phyloP scores from a whole-genome alignment of 768 basidiomycete species.

The Boletellus ananas region DNA sequence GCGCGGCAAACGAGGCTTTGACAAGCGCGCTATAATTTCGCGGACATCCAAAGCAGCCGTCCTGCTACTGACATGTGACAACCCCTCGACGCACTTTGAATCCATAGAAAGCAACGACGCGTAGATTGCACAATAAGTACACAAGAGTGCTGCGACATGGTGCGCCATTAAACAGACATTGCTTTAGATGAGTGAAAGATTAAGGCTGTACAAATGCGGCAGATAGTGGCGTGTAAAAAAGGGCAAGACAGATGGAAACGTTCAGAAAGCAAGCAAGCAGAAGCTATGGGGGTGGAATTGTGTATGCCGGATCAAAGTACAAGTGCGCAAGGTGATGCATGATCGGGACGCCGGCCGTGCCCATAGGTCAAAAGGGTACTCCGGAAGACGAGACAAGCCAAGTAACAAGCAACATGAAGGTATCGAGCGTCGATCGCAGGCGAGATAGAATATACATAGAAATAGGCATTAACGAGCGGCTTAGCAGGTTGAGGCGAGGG shows the following conservation, averaged over 20 bases:
- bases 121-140: slow-evolving; percentile 41
- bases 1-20: no score
- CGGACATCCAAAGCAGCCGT: no score
- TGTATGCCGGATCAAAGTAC: slow-evolving; percentile 69
- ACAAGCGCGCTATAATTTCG: no score
- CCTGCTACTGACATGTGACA: neutral
- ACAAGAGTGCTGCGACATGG: slow-evolving; percentile 35
- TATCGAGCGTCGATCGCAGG: slow-evolving; percentile 34
- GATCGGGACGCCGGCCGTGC: slow-evolving; percentile 37
- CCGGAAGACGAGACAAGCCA: slow-evolving; percentile 38
- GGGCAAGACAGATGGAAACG: slow-evolving; percentile 23
- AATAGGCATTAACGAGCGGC: slow-evolving; percentile 32
- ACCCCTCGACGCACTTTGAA: no score
- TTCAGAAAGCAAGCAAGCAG: slow-evolving; percentile 37
- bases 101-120: slow-evolving; percentile 27
- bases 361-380: slow-evolving; percentile 33
- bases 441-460: slow-evolving; percentile 37
- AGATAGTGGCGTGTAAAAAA: slow-evolving; percentile 33
- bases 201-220: slow-evolving; percentile 44
- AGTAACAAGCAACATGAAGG: slow-evolving; percentile 31
- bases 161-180: slow-evolving; percentile 40
- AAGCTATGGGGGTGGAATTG: slow-evolving; percentile 36
- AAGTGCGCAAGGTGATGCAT: slow-evolving; percentile 58
- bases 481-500: slow-evolving; percentile 10
- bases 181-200: slow-evolving; percentile 38